Conservation (phyloP, 2,329 filamentous ascomycete species). For the Stachybotrys elegans region DNA sequence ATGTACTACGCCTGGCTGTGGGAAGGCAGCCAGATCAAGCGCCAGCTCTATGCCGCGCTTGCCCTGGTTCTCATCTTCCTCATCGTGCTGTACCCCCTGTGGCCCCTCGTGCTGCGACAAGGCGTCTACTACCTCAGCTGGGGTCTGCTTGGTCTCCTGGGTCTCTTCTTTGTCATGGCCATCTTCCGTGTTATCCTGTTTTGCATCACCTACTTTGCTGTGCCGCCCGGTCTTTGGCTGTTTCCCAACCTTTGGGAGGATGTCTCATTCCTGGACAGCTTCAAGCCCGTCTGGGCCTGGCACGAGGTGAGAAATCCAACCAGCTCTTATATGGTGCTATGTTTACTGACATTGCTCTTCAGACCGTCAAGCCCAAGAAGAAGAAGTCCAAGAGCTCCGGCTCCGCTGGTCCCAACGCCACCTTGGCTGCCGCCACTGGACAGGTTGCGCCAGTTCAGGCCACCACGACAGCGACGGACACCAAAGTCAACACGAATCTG, state of each 20-base stretch:
- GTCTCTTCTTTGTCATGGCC: conserved; percentile 94
- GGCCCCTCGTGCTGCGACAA: conserved; percentile 84
- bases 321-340: no score
- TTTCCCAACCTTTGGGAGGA: conserved; percentile 98
- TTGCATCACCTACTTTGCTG: conserved; percentile 80
- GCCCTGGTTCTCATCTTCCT: conserved; percentile 81
- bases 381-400: conserved; percentile 54
- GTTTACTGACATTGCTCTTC: no score
- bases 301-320: conserved; percentile 65
- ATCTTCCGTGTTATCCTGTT: conserved; percentile 96
- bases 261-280: conserved; percentile 96
- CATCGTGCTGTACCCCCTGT: conserved; percentile 90
- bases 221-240: conserved; percentile 89
- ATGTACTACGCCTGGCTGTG: conserved; percentile 97
- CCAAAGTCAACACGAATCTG: conserved; percentile 42
- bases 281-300: conserved; percentile 96
- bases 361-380: conserved; percentile 40
- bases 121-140: conserved; percentile 98
- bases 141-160: conserved; percentile 83
- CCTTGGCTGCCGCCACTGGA: conserved; percentile 49
- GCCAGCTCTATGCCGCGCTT: conserved; percentile 82
- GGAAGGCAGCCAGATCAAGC: conserved; percentile 89
- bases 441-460: conserved; percentile 47
- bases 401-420: conserved; percentile 26
- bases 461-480: conserved; percentile 52